These are phyloP conservation scores for Pseudogymnoascus sp. DNA, from an alignment of 2,329 filamentous ascomycete species.

Conservation along the genomic window DNA sequence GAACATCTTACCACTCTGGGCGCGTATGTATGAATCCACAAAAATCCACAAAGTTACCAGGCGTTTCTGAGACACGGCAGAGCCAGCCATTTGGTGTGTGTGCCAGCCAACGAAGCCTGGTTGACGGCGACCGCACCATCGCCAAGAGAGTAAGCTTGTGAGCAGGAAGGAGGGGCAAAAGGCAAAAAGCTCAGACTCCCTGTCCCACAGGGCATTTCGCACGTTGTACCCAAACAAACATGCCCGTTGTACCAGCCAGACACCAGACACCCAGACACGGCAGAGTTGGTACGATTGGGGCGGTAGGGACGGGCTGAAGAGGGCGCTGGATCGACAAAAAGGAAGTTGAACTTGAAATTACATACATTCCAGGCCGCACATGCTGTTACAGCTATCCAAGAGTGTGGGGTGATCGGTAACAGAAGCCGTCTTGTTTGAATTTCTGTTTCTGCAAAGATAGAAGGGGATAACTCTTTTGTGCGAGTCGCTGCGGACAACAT, in stretches of 20 bases:
- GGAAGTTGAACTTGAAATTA: constrained; percentile 1
- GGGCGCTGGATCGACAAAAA: constrained; percentile 2
- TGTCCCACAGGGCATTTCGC: neutral
- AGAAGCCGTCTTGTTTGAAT: neutral
- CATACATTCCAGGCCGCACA: neutral
- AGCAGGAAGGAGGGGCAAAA: neutral
- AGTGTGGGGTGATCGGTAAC: neutral
- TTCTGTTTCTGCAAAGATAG: neutral
- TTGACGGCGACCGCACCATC: neutral
- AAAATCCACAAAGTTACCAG: constrained; percentile 6
- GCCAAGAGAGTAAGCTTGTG: neutral
- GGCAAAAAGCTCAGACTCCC: neutral
- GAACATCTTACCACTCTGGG: neutral
- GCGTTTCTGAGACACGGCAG: constrained; percentile 4
- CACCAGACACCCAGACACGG: too few relatives aligned
- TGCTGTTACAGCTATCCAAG: neutral
- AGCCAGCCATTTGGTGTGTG: neutral
- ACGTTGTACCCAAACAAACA: constrained; percentile 2
- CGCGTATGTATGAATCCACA: neutral
- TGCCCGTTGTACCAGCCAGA: neutral
- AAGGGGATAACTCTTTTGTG: neutral
- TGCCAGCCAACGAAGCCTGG: neutral
- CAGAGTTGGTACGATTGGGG: neutral
- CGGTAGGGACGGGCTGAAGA: neutral
- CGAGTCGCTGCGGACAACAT: neutral